These are phyloP conservation scores for Penicillium verhagenii DNA, from an alignment of 495 filamentous ascomycete genomes.

Conservation along the genomic window DNA sequence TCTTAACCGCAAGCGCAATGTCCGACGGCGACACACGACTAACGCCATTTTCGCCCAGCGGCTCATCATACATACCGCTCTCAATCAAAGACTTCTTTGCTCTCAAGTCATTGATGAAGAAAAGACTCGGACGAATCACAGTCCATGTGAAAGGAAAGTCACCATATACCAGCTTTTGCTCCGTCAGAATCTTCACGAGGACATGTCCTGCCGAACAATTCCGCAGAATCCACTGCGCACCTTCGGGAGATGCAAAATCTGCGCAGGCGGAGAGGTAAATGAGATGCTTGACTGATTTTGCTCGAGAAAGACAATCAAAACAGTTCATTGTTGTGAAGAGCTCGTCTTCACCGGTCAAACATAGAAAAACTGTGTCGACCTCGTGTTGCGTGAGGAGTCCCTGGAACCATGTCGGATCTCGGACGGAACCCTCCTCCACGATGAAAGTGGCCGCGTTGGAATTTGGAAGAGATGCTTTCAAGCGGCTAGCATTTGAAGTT, in stretches of 20 bases:
- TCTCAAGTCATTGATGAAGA: background rate
- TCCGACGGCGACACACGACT: background rate
- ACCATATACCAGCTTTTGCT: background rate
- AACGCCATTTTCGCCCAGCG: background rate
- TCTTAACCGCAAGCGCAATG: background rate
- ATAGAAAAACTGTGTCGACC: background rate
- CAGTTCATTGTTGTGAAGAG: conserved; percentile 1
- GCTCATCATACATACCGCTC: background rate
- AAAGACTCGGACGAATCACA: background rate
- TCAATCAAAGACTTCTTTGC: background rate
- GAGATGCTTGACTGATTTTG: background rate
- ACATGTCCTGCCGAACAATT: background rate
- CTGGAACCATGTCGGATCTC: background rate
- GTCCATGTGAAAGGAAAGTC: background rate
- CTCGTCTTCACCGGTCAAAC: background rate
- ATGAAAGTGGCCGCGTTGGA: background rate
- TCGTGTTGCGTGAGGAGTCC: background rate
- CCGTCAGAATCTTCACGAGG: background rate
- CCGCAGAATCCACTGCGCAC: background rate
- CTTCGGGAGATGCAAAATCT: background rate
- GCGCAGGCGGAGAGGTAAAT: background rate
- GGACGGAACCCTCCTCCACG: background rate
- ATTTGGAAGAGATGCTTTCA: background rate
- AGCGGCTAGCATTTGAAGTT: background rate
- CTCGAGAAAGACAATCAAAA: background rate